A percentile compares a stretch with the other conserved stretches of the same genome.
phyloP scores from a whole-genome alignment of 768 basidiomycete species.

The Tylopilus rubrobrunneus region DNA sequence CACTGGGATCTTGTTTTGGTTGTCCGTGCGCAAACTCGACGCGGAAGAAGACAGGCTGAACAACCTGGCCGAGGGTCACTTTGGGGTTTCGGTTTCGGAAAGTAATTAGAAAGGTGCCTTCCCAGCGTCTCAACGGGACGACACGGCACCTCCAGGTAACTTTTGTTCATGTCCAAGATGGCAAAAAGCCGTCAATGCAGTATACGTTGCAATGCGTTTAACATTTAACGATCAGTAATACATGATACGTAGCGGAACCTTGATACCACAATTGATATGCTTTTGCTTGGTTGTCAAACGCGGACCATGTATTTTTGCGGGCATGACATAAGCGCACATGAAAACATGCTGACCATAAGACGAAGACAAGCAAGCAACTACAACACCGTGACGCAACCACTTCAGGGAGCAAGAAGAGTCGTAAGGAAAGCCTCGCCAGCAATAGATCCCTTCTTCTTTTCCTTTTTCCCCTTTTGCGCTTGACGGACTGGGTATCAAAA shows the following conservation, averaged over 20 bases:
- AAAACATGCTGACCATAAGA: conserved; percentile 11
- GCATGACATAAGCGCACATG: conserved; percentile 16
- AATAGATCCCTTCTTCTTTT: conserved; percentile 60
- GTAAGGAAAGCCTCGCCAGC: conserved; percentile 83
- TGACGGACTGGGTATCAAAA: conserved; percentile 59
- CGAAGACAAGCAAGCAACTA: conserved; percentile 1
- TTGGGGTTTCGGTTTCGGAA: conserved; percentile 5
- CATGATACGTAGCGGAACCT: not conserved
- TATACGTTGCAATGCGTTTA: not conserved
- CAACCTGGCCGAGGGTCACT: conserved; percentile 41
- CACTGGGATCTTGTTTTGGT: conserved; percentile 52
- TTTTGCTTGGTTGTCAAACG: not conserved
- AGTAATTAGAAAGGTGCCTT: not conserved
- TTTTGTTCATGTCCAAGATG: not conserved
- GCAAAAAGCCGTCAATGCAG: not conserved
- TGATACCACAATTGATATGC: not conserved
- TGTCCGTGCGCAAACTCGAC: conserved; percentile 55
- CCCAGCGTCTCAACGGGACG: not conserved
- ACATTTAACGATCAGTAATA: not conserved
- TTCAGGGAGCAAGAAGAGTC: conserved; percentile 82
- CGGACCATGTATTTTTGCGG: conserved; percentile 7
- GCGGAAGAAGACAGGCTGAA: conserved; percentile 61
- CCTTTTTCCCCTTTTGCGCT: conserved; percentile 50
- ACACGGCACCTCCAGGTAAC: not conserved
- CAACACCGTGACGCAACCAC: not conserved